These are phyloP conservation scores for Fusarium cyanostomum DNA, from an alignment of 2,329 filamentous ascomycete genomes.

Conservation along the genomic window DNA sequence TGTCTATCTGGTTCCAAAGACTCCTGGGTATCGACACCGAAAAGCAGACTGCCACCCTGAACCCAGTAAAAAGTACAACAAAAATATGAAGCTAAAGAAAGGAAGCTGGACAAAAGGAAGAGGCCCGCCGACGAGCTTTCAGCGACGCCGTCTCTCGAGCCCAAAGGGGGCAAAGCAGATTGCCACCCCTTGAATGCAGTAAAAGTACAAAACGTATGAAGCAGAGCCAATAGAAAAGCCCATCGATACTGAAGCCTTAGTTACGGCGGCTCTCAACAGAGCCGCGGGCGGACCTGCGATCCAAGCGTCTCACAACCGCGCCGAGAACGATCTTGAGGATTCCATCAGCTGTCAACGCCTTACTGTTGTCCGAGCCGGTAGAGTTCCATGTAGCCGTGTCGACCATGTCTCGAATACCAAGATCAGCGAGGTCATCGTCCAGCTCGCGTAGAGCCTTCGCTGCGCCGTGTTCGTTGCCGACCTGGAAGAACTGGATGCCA, in stretches of 20 bases:
- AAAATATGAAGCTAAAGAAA: no score
- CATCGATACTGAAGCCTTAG: not conserved
- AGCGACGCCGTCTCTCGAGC: no score
- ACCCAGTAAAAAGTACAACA: no score
- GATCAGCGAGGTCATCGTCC: constrained; percentile 73
- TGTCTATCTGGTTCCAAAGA: no score
- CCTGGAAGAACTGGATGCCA: constrained; percentile 96
- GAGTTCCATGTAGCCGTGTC: constrained; percentile 83
- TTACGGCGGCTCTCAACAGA: constrained; percentile 15
- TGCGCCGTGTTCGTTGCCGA: constrained; percentile 77
- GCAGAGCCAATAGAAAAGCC: not conserved
- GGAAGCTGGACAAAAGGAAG: no score
- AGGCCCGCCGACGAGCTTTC: no score
- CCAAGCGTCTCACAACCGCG: constrained; percentile 67
- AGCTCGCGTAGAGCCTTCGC: constrained; percentile 72
- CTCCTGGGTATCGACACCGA: no score
- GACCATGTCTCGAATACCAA: constrained; percentile 82
- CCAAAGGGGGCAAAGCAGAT: not conserved
- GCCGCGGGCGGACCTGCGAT: constrained; percentile 41
- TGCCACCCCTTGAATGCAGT: not conserved
- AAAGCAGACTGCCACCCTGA: no score
- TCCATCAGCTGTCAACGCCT: constrained; percentile 69
- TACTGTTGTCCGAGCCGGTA: constrained; percentile 51
- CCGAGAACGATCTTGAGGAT: constrained; percentile 88
- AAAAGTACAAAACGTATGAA: not conserved